Percentiles rank a stretch among this genome's conserved stretches.
Conservation (phyloP, 176 grass and related monocot species). For the Cenchrus fungigraminus region DNA sequence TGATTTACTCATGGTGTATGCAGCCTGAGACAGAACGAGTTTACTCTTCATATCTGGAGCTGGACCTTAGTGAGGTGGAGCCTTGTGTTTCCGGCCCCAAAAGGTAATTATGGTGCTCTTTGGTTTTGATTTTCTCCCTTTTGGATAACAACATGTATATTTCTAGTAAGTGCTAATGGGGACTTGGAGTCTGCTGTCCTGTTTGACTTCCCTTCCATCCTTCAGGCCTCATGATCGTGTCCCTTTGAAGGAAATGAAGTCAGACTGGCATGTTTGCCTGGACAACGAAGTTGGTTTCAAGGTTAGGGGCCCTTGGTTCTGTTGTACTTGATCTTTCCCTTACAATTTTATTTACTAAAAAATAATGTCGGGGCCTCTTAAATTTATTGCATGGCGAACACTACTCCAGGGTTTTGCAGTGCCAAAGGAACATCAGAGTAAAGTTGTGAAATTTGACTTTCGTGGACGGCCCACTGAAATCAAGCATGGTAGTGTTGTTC, state of each 20-base stretch:
- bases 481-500: conserved; percentile 68
- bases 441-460: conserved; percentile 69
- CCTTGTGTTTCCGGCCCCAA: conserved; percentile 78
- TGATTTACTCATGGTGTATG: conserved; percentile 4
- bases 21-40: conserved; percentile 64
- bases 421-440: conserved; percentile 63
- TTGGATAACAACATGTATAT: not conserved
- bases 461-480: conserved; percentile 51
- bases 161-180: not conserved
- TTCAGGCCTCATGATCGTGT: conserved; percentile 87
- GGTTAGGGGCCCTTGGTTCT: conserved; percentile 41
- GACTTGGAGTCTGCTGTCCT: not conserved
- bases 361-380: too few relatives aligned
- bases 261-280: conserved; percentile 86
- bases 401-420: conserved; percentile 59
- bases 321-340: too few relatives aligned
- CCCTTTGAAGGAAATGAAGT: conserved; percentile 83
- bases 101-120: conserved; percentile 45
- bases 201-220: conserved; percentile 28
- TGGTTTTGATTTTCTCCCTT: too few relatives aligned
- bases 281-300: conserved; percentile 87
- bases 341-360: too few relatives aligned
- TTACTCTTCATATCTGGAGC: conserved; percentile 73
- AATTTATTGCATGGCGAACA: not conserved
- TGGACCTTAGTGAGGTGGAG: conserved; percentile 70